These are phyloP conservation scores for Botryotinia convoluta DNA, from an alignment of 2,329 filamentous ascomycete species.

Conservation along the genomic window DNA sequence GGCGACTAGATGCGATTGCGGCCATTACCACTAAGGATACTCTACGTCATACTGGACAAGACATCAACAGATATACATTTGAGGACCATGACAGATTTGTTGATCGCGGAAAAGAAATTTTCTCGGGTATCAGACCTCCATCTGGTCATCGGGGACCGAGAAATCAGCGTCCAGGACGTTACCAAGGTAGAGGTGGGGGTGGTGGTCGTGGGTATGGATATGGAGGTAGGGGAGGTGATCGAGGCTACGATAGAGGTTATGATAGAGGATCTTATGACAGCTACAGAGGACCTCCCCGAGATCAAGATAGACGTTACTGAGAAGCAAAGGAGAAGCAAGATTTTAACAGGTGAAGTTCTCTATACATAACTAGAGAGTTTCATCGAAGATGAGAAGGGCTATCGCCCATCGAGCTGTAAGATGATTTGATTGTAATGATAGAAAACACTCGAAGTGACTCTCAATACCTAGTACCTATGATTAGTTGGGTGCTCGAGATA, in stretches of 20 bases:
- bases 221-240: conserved; percentile 14
- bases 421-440: conserved; percentile 3
- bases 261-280: conserved; percentile 17
- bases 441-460: background rate
- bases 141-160: conserved; percentile 40
- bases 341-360: background rate
- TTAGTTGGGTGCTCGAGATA: background rate
- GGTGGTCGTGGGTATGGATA: conserved; percentile 9
- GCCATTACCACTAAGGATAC: conserved; percentile 42
- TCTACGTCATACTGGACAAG: conserved; percentile 43
- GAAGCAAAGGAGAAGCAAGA: background rate
- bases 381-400: background rate
- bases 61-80: conserved; percentile 65
- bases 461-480: background rate
- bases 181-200: background rate
- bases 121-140: conserved; percentile 61
- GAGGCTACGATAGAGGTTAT: conserved; percentile 16
- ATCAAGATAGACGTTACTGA: conserved; percentile 21
- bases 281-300: conserved; percentile 12
- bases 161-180: background rate
- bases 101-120: conserved; percentile 70
- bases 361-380: background rate
- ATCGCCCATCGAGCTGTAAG: background rate
- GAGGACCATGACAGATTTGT: conserved; percentile 65
- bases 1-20: conserved; percentile 61